Conservation (phyloP, 306 rosid species). For the Castanea sativa region DNA sequence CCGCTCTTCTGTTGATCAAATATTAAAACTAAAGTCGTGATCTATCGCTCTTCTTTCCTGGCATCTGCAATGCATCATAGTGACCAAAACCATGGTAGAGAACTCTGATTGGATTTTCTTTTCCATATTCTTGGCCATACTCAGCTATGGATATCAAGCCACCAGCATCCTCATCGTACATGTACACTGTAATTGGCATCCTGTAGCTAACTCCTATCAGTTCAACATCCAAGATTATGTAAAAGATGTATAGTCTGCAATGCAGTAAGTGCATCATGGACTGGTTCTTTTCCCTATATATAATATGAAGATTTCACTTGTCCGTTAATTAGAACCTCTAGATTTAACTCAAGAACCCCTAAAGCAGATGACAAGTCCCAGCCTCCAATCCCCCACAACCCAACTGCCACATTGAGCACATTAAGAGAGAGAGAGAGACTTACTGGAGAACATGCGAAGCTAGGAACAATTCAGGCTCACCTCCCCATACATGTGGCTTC, state of each 20-base stretch:
- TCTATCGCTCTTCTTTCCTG: constrained; percentile 38
- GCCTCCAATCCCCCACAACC: background rate
- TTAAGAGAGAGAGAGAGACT: constrained; percentile 22
- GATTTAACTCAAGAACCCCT: background rate
- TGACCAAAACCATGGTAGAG: constrained; percentile 95
- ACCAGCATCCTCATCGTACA: constrained; percentile 71
- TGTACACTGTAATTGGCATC: constrained; percentile 93
- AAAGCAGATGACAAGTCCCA: background rate
- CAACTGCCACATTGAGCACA: background rate
- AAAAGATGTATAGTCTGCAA: background rate
- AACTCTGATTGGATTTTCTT: constrained; percentile 70
- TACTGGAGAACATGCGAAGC: constrained; percentile 90
- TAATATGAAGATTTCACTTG: background rate
- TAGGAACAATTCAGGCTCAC: constrained; percentile 92
- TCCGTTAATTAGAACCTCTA: background rate
- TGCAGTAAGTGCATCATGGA: background rate
- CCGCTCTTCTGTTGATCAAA: background rate
- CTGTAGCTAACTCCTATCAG: constrained; percentile 41
- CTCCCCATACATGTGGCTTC: constrained; percentile 92
- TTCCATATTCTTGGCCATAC: constrained; percentile 89
- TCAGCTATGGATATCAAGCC: constrained; percentile 93
- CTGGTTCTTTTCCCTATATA: too few species aligned
- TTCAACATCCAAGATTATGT: constrained; percentile 12
- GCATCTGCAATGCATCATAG: constrained; percentile 79
- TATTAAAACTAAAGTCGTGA: constrained; percentile 44